Percentiles rank a stretch among this genome's conserved stretches.
Conservation (phyloP, 2,329 filamentous ascomycete genomes). For the Sporothrix pseudoabietina region DNA sequence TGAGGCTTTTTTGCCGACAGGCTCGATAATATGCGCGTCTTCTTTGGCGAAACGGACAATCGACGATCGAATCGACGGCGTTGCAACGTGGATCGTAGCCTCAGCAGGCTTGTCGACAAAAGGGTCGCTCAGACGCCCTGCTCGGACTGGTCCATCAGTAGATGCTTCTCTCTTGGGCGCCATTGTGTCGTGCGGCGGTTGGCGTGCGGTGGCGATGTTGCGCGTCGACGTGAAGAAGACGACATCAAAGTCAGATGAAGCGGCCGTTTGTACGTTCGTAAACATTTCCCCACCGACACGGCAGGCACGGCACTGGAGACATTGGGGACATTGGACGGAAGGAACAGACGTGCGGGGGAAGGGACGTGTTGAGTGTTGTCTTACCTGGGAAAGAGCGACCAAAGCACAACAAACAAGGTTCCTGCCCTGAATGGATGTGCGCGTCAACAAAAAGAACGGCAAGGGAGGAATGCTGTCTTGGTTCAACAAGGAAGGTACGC, state of each 20-base stretch:
- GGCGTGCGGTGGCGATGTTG: not conserved
- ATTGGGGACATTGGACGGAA: slow-evolving; percentile 17
- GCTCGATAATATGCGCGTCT: not conserved
- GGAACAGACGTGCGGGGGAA: not conserved
- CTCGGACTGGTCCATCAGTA: not conserved
- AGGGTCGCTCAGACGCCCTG: not conserved
- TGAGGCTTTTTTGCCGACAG: not conserved
- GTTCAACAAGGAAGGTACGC: slow-evolving; percentile 12
- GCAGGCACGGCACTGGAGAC: not conserved
- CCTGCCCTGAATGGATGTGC: slow-evolving; percentile 9
- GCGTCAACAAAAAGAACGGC: not conserved
- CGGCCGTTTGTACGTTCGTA: not conserved
- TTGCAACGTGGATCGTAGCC: not conserved
- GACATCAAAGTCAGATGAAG: not conserved
- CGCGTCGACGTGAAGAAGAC: not conserved
- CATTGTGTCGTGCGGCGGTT: not conserved
- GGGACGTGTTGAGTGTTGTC: not conserved
- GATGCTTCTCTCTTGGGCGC: not conserved
- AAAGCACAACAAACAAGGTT: not conserved
- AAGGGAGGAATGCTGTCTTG: not conserved
- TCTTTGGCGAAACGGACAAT: not conserved
- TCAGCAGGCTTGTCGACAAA: not conserved
- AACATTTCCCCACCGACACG: not conserved
- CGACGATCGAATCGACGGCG: not conserved
- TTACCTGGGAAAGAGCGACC: slow-evolving; percentile 18